Percentiles rank a stretch among this genome's conserved stretches.
Conservation (phyloP, 768 basidiomycete species). For the Tremella mesenterica region DNA sequence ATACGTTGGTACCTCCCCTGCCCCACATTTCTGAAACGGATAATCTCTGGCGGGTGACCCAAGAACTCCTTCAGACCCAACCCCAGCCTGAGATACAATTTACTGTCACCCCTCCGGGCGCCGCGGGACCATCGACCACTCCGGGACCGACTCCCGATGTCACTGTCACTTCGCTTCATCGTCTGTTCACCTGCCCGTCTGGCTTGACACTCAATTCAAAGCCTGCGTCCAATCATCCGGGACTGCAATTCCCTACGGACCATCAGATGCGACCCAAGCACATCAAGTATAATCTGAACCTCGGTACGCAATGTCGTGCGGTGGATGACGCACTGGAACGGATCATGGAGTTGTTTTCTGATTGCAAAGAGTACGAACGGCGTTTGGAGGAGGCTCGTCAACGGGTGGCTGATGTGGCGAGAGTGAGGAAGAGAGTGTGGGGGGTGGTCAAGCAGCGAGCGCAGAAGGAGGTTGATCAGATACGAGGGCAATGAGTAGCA, state of each 20-base stretch:
- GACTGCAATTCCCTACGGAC: conserved; percentile 5
- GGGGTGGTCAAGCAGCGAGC: conserved; percentile 40
- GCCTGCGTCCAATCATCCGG: conserved; percentile 19
- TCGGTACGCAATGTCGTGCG: conserved; percentile 30
- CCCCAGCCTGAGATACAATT: conserved; percentile 18
- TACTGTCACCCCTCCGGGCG: conserved; percentile 11
- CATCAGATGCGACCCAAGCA: conserved; percentile 16
- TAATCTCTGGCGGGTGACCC: conserved; percentile 34
- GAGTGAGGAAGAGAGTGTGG: conserved; percentile 44
- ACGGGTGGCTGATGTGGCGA: conserved; percentile 41
- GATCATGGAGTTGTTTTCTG: conserved; percentile 40
- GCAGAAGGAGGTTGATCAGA: conserved; percentile 24
- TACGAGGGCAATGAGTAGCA: background rate
- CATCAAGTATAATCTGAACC: conserved; percentile 37
- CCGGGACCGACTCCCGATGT: conserved; percentile 1
- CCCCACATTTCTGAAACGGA: conserved; percentile 32
- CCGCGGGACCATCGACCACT: conserved; percentile 2
- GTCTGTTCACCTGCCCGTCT: conserved; percentile 37
- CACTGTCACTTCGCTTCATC: conserved; percentile 32
- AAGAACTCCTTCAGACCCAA: conserved; percentile 21
- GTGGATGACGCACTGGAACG: conserved; percentile 41
- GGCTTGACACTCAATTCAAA: conserved; percentile 33
- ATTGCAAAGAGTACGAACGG: conserved; percentile 44
- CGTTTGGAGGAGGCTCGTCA: conserved; percentile 43
- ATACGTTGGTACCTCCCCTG: conserved; percentile 14